Evolutionary conservation across 345 rosid genomes (phyloP), one percentile per base, ranked within the genome.

Genomic region (Aegle marmelos): DNA sequence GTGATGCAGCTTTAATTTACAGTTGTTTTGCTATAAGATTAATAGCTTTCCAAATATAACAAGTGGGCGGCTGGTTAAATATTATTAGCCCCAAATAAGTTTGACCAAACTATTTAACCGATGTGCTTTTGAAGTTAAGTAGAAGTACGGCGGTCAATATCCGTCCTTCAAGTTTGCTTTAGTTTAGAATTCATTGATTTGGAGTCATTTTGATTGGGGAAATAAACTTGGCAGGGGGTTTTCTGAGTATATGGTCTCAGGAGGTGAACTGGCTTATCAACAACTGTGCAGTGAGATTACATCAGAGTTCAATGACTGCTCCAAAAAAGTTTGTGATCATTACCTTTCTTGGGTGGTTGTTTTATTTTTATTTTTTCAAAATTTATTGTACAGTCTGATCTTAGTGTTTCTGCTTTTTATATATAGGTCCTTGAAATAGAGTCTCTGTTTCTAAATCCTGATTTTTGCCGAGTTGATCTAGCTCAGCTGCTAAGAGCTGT

Each of bases 261-360:
- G 92, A 77, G 93, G 86, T 72, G 99, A 95, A 83, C 72, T 88
- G 67, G 87, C 89, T 58, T 95, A 93, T 82, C 98, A 92, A 79
- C 90, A 90, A 70, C 92, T 95, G 65, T 93, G 97, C 82, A 81
- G 89, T 53, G 93, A 90, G 89, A 82, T 95, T 62, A 93, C 99
- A 4, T 69, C 60, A 5, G 94, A 91, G 86, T 95, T 95, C 89
- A 93, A 77, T 73, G 94, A 91, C 78, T 93, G 93, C 90, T 95
- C 99, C 0, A 91, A 92, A 92, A 96, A 93, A 83, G 98, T 95
- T 8, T 13, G 76, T 68, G 22, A 34, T 54, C 54, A 4, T 68
- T 22, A 2, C 34, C 21, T 24, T 19, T 53, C 19, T 19, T 53
- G 5, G 59, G 14, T 36, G 30, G 21, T 19, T 6, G 25, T 25